phyloP scores from a whole-genome alignment of 2,329 filamentous ascomycete genomes.

The Cladosporium sphaerospermum region DNA sequence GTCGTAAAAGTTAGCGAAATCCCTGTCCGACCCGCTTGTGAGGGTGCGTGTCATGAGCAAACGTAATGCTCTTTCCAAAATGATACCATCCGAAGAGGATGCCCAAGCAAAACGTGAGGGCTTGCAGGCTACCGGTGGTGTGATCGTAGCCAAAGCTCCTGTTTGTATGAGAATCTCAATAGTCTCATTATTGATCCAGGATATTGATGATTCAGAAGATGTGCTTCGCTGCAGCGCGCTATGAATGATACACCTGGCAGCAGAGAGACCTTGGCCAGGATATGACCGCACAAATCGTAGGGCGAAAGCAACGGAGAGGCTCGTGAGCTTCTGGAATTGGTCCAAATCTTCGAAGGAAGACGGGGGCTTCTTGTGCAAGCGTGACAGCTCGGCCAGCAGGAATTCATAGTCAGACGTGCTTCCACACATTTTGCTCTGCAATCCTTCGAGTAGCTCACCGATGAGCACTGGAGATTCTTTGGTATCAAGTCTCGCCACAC shows the following conservation, averaged over 20 bases:
- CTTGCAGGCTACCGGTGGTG: conserved; percentile 42
- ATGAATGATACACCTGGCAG: conserved; percentile 18
- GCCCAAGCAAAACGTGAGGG: conserved; percentile 32
- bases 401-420: conserved; percentile 22
- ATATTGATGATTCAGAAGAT: conserved; percentile 17
- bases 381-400: conserved; percentile 18
- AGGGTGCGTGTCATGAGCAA: conserved; percentile 16
- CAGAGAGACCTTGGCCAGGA: conserved; percentile 13
- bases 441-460: neutral
- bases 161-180: conserved; percentile 56
- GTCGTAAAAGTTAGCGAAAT: conserved; percentile 26
- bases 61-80: conserved; percentile 20
- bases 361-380: neutral
- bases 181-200: conserved; percentile 48
- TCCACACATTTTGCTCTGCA: conserved; percentile 19
- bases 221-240: conserved; percentile 15
- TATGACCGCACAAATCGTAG: conserved; percentile 23
- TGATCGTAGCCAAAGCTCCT: conserved; percentile 51
- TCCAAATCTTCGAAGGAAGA: neutral
- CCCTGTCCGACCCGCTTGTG: conserved; percentile 15
- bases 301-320: conserved; percentile 20
- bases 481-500: neutral
- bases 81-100: conserved; percentile 15
- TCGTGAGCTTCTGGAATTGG: neutral
- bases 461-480: neutral